Percentiles rank a stretch among this genome's conserved stretches.
phyloP scores from a whole-genome alignment of 441 rosid genomes.

The Raphanus hybrid region DNA sequence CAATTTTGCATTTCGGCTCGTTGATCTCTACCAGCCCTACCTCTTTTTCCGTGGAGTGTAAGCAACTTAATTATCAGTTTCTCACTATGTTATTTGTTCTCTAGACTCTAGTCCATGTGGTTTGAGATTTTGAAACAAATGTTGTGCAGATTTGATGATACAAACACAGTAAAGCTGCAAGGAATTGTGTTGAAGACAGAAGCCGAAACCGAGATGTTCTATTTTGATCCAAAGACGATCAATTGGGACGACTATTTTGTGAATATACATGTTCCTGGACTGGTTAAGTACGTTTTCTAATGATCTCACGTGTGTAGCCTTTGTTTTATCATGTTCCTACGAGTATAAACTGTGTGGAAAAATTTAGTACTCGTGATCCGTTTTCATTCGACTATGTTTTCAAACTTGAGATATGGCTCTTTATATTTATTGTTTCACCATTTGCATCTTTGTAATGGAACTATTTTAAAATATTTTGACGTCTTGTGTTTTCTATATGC shows the following conservation, averaged over 20 bases:
- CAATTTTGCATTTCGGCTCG: constrained; percentile 30
- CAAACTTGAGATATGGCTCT: not conserved
- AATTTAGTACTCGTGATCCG: not conserved
- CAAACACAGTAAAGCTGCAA: constrained; percentile 27
- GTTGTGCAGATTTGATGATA: constrained; percentile 38
- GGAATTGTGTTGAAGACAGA: not conserved
- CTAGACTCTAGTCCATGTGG: not conserved
- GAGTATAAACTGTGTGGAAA: constrained; percentile 2
- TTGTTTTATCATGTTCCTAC: not conserved
- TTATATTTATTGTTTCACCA: not conserved
- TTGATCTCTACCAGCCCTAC: constrained; percentile 39
- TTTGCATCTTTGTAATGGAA: not conserved
- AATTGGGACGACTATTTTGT: constrained; percentile 37
- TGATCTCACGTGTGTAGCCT: not conserved
- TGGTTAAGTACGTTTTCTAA: constrained; percentile 36
- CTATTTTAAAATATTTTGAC: not conserved
- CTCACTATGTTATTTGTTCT: not conserved
- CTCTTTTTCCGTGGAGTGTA: constrained; percentile 40
- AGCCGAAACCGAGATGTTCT: constrained; percentile 28
- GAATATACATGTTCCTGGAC: constrained; percentile 35
- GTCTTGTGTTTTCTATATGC: not conserved
- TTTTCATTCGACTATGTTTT: not conserved
- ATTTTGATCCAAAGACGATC: constrained; percentile 28
- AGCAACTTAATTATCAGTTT: not conserved
- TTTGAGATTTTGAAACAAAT: not conserved